phyloP scores from a whole-genome alignment of 495 filamentous ascomycete species.

The Polyplosphaeria fusca region DNA sequence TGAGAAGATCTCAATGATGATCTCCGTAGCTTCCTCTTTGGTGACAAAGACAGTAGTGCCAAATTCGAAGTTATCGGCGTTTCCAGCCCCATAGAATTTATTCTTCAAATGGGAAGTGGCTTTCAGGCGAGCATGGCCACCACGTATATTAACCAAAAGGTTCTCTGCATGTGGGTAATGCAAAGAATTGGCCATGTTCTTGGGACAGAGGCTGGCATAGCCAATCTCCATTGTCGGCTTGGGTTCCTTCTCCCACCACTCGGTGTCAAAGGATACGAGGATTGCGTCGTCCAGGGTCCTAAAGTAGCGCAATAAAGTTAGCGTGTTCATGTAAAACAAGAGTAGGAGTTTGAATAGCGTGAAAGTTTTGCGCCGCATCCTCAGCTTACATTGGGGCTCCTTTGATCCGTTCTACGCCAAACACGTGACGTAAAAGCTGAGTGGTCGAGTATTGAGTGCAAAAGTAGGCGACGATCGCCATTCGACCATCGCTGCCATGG shows the following conservation, averaged over 20 bases:
- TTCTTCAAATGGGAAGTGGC: conserved; percentile 12
- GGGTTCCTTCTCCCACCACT: conserved; percentile 14
- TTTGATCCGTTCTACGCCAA: no score
- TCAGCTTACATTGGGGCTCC: no score
- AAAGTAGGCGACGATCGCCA: no score
- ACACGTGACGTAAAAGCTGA: no score
- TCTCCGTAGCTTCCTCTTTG: not conserved
- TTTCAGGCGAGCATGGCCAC: conserved; percentile 5
- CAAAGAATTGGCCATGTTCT: not conserved
- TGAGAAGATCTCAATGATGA: not conserved
- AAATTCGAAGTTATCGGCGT: conserved; percentile 15
- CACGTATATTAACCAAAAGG: not conserved
- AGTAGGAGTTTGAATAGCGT: no score
- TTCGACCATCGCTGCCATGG: no score
- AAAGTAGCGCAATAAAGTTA: no score
- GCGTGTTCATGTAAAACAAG: no score
- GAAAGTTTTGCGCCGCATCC: no score
- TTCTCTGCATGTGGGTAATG: not conserved
- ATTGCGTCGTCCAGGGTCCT: not conserved
- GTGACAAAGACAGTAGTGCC: conserved; percentile 1
- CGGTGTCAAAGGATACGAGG: not conserved
- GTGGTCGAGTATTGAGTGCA: no score
- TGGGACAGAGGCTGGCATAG: not conserved
- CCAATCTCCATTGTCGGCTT: conserved; percentile 11
- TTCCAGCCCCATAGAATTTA: not conserved